These are phyloP conservation scores for Craterostigma plantagineum DNA, from an alignment of 257 asterid species.

Conservation along the genomic window DNA sequence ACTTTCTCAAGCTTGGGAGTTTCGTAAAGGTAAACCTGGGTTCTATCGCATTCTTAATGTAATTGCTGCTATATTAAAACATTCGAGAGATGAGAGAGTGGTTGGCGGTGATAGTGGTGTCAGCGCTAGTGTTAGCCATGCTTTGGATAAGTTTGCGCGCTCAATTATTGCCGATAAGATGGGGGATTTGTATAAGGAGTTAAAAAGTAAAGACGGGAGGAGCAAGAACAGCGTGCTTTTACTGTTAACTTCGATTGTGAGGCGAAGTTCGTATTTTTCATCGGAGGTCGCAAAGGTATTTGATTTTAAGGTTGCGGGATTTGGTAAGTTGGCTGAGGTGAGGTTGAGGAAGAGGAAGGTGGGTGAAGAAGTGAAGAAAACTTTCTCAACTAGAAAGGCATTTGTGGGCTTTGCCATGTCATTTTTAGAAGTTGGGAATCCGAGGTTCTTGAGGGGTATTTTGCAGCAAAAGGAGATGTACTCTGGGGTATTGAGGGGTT, in stretches of 20 bases:
- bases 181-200: constrained; percentile 52
- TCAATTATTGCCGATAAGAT: constrained; percentile 35
- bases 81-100: constrained; percentile 14
- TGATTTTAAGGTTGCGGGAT: constrained; percentile 40
- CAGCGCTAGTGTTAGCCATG: constrained; percentile 9
- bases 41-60: constrained; percentile 31
- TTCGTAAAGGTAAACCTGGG: constrained; percentile 39
- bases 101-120: constrained; percentile 11
- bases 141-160: constrained; percentile 50
- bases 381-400: constrained; percentile 43
- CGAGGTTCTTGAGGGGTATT: constrained; percentile 66
- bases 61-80: constrained; percentile 35
- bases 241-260: constrained; percentile 45
- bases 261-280: constrained; percentile 50
- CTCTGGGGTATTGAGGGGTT: constrained; percentile 71
- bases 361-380: constrained; percentile 28
- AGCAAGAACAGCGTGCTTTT: constrained; percentile 46
- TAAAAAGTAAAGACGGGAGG: constrained; percentile 51
- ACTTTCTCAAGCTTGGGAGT: constrained; percentile 62
- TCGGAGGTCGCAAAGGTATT: constrained; percentile 61
- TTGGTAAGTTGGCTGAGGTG: constrained; percentile 40
- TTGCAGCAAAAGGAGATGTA: constrained; percentile 83
- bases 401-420: constrained; percentile 71
- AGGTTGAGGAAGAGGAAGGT: constrained; percentile 35
- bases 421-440: constrained; percentile 63